Percentiles rank a stretch among this genome's conserved stretches.
Conservation (phyloP, 1,139 yeast species). For the Meyerozyma carpophila region DNA sequence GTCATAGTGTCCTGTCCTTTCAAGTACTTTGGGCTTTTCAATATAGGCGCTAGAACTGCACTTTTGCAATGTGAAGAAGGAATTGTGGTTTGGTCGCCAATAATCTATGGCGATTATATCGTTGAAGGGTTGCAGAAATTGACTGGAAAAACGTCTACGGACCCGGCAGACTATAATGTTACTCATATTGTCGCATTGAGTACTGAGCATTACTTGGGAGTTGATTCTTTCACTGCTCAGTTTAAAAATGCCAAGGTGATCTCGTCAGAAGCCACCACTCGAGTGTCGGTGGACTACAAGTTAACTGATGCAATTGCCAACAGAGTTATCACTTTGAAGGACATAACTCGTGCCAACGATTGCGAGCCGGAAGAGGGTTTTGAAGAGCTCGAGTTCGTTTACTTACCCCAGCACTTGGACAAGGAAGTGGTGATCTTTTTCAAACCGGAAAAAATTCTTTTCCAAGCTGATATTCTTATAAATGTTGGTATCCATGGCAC, state of each 20-base stretch:
- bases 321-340: slow-evolving; percentile 9
- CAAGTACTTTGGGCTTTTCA: slow-evolving; percentile 31
- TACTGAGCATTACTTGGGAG: slow-evolving; percentile 7
- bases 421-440: slow-evolving; percentile 52
- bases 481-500: slow-evolving; percentile 26
- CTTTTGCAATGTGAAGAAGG: slow-evolving; percentile 32
- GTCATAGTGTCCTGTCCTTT: slow-evolving; percentile 48
- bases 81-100: slow-evolving; percentile 54
- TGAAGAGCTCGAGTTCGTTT: slow-evolving; percentile 48
- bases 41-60: slow-evolving; percentile 61
- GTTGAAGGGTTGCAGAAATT: slow-evolving; percentile 31
- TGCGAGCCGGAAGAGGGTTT: slow-evolving; percentile 22
- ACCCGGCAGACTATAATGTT: slow-evolving; percentile 2
- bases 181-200: slow-evolving; percentile 7
- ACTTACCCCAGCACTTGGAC: slow-evolving; percentile 48
- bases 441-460: slow-evolving; percentile 37
- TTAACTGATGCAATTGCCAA: slow-evolving; percentile 7
- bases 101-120: slow-evolving; percentile 50
- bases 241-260: slow-evolving; percentile 7
- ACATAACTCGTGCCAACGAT: slow-evolving; percentile 16
- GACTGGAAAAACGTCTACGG: slow-evolving; percentile 13
- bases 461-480: slow-evolving; percentile 55
- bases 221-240: not conserved
- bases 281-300: slow-evolving; percentile 6
- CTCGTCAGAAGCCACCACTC: slow-evolving; percentile 3